phyloP scores from a whole-genome alignment of 306 rosid genomes.

The Abrus precatorius region DNA sequence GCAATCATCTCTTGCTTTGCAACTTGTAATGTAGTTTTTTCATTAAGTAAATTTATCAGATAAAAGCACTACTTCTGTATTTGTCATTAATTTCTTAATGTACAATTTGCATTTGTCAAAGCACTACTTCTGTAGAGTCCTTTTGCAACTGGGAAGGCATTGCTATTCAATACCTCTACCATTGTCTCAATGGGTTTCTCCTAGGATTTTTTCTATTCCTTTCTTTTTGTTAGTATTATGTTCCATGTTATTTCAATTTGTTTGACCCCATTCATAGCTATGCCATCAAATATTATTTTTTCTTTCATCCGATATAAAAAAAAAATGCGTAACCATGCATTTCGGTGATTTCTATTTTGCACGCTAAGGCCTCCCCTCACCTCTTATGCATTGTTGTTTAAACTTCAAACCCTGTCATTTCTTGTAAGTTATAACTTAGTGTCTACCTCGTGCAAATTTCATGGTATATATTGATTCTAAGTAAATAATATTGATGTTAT shows the following conservation, averaged over 20 bases:
- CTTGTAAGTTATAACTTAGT: not conserved
- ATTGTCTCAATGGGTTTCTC: conserved; percentile 9
- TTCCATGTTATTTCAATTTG: conserved; percentile 12
- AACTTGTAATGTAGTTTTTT: not conserved
- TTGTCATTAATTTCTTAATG: not conserved
- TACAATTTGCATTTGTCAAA: conserved; percentile 8
- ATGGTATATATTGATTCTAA: not conserved
- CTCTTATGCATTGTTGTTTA: not conserved
- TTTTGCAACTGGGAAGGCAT: not conserved
- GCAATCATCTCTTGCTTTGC: not conserved
- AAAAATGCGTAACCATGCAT: not conserved
- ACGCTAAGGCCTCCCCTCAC: not conserved
- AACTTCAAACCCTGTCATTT: not conserved
- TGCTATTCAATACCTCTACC: not conserved
- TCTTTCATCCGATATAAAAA: not conserved
- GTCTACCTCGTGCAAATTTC: not conserved
- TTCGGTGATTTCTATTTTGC: not conserved
- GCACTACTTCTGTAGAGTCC: not conserved
- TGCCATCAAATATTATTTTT: not conserved
- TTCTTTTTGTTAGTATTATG: not conserved
- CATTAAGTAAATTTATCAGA: not conserved
- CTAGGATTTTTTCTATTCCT: not conserved
- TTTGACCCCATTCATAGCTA: not conserved
- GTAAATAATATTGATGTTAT: conserved; percentile 5
- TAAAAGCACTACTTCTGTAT: not conserved